Evolutionary conservation across 2,329 filamentous ascomycete species (phyloP).

Genomic region (Colletotrichum tropicale): DNA sequence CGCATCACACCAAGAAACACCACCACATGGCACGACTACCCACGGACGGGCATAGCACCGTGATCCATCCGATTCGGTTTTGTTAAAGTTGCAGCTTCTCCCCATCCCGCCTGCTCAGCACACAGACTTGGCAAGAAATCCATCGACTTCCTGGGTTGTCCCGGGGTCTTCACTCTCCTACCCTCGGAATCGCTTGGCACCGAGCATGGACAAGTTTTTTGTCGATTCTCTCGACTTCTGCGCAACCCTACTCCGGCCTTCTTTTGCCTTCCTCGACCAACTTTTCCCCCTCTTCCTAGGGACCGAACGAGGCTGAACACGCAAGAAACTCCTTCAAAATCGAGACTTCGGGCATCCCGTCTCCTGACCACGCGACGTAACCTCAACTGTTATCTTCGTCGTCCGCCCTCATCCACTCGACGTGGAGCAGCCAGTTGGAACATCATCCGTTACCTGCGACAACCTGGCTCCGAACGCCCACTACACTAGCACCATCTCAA

Average conservation of each 20-base stretch:
- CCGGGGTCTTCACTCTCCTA: neutral
- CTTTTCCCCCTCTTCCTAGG: neutral
- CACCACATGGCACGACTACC: neutral
- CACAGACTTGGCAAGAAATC: neutral
- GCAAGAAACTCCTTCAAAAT: neutral
- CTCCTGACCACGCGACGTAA: slow-evolving; percentile 12
- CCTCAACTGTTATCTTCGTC: slow-evolving; percentile 14
- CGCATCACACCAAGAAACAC: neutral
- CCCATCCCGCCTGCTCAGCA: neutral
- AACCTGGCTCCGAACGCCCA: slow-evolving; percentile 10
- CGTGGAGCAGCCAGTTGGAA: slow-evolving; percentile 16
- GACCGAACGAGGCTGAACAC: neutral
- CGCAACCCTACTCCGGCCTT: neutral
- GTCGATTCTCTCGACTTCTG: neutral
- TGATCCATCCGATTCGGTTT: neutral
- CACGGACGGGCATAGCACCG: neutral
- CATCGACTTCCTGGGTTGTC: neutral
- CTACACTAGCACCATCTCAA: slow-evolving; percentile 18
- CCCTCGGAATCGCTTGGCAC: neutral
- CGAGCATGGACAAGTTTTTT: neutral
- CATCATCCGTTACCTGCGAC: slow-evolving; percentile 11
- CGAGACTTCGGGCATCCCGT: neutral
- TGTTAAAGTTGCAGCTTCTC: neutral
- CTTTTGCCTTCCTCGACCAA: neutral
- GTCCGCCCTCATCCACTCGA: neutral